These are phyloP conservation scores for Astrocystis sublimbata DNA, from an alignment of 495 filamentous ascomycete genomes.

Conservation along the genomic window DNA sequence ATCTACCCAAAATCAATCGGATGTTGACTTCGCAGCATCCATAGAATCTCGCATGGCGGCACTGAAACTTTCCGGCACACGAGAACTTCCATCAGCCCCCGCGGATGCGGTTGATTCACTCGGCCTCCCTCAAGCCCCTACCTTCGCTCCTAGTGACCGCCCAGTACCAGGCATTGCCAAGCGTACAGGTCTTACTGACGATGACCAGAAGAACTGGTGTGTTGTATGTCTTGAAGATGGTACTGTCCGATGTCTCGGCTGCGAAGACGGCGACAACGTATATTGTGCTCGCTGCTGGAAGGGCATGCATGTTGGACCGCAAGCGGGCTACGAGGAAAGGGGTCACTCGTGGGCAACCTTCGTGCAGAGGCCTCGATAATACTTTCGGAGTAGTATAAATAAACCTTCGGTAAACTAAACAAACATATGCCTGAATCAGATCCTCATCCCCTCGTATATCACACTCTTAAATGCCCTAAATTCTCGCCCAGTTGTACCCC, in stretches of 20 bases:
- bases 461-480: too few relatives aligned
- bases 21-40: constrained; percentile 38
- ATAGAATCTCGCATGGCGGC: constrained; percentile 45
- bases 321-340: constrained; percentile 58
- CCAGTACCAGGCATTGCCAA: constrained; percentile 34
- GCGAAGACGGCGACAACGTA: constrained; percentile 55
- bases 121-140: constrained; percentile 56
- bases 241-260: constrained; percentile 60
- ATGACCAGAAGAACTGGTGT: constrained; percentile 69
- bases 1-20: constrained; percentile 10
- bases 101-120: constrained; percentile 36
- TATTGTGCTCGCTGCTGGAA: constrained; percentile 69
- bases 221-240: constrained; percentile 70
- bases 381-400: not conserved
- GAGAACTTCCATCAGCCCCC: constrained; percentile 27
- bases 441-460: too few relatives aligned
- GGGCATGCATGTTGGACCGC: constrained; percentile 64
- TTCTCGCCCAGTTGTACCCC: too few relatives aligned
- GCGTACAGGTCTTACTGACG: constrained; percentile 53
- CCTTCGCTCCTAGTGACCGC: constrained; percentile 48
- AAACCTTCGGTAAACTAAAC: not conserved
- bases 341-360: constrained; percentile 50
- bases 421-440: not conserved
- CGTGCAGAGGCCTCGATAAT: constrained; percentile 19
- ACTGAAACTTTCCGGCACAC: constrained; percentile 33